phyloP scores from a whole-genome alignment of 495 filamentous ascomycete species.

The Thozetella sp. region DNA sequence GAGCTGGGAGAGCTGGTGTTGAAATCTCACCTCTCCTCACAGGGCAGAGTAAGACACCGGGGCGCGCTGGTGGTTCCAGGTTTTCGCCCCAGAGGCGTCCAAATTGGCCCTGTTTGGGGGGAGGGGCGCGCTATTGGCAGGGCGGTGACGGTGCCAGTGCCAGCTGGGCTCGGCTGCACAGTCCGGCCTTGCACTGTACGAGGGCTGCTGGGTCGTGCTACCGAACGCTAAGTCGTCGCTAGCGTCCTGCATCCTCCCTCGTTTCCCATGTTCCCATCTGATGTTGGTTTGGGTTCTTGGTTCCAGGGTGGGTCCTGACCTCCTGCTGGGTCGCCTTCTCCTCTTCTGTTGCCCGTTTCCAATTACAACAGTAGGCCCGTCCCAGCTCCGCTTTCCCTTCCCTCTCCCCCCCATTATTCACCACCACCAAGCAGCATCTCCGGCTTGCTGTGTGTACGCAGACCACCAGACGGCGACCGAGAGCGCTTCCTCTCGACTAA shows the following conservation, averaged over 20 bases:
- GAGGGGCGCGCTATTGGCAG: neutral
- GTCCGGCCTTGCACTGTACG: neutral
- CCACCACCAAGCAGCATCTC: constrained; percentile 19
- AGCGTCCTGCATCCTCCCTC: constrained; percentile 34
- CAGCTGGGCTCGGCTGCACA: neutral
- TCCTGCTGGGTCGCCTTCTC: constrained; percentile 13
- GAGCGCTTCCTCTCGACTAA: no score
- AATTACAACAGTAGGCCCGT: constrained; percentile 4
- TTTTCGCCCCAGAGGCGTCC: neutral
- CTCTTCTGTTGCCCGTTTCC: constrained; percentile 16
- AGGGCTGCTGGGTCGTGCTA: neutral
- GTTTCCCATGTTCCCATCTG: constrained; percentile 24
- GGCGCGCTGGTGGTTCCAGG: no score
- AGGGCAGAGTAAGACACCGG: no score
- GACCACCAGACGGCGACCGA: neutral
- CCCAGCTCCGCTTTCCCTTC: constrained; percentile 2
- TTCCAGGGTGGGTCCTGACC: constrained; percentile 13
- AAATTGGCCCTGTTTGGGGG: neutral
- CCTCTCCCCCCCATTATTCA: constrained; percentile 5
- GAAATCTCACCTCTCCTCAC: no score
- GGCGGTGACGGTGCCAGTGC: neutral
- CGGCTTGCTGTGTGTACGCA: constrained; percentile 10
- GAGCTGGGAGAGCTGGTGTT: no score
- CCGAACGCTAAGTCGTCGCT: constrained; percentile 23
- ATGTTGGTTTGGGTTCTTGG: constrained; percentile 9